Conservation (phyloP, 2,329 filamentous ascomycete genomes). For the Talaromyces atroroseus region DNA sequence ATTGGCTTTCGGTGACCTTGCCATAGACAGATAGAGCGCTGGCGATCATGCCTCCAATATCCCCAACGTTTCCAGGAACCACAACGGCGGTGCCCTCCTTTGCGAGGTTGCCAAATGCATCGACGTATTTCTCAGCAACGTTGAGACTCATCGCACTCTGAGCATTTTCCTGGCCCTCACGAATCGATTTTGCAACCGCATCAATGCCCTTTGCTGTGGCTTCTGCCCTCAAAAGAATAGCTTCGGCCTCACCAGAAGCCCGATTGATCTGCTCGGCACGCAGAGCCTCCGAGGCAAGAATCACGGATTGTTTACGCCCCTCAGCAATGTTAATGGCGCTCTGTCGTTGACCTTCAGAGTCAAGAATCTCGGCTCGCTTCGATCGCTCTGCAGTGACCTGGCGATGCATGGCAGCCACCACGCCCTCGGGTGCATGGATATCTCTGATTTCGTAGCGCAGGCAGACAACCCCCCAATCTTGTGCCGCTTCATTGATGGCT, state of each 20-base stretch:
- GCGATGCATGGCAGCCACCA: constrained; percentile 96
- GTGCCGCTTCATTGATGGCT: constrained; percentile 95
- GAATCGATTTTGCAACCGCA: constrained; percentile 71
- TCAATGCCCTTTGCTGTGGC: constrained; percentile 88
- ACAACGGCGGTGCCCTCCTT: constrained; percentile 95
- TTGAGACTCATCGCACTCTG: constrained; percentile 79
- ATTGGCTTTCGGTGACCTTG: constrained; percentile 79
- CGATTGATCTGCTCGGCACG: constrained; percentile 88
- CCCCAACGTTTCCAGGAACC: constrained; percentile 92
- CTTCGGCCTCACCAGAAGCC: constrained; percentile 88
- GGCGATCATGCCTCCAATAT: constrained; percentile 94
- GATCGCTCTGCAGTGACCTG: constrained; percentile 96
- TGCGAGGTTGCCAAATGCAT: constrained; percentile 85
- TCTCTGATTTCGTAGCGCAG: constrained; percentile 97
- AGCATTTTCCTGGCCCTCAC: constrained; percentile 66
- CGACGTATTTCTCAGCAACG: constrained; percentile 96
- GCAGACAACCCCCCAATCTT: constrained; percentile 94
- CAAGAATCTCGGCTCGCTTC: constrained; percentile 95
- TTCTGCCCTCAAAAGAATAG: constrained; percentile 76
- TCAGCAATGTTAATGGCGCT: constrained; percentile 98
- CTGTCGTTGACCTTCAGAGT: constrained; percentile 94
- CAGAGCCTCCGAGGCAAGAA: constrained; percentile 88
- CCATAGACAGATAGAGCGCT: constrained; percentile 93
- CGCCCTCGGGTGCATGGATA: constrained; percentile 88
- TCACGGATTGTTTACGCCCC: constrained; percentile 93